phyloP scores from a whole-genome alignment of 2,329 filamentous ascomycete genomes.

The Alternaria sp. region DNA sequence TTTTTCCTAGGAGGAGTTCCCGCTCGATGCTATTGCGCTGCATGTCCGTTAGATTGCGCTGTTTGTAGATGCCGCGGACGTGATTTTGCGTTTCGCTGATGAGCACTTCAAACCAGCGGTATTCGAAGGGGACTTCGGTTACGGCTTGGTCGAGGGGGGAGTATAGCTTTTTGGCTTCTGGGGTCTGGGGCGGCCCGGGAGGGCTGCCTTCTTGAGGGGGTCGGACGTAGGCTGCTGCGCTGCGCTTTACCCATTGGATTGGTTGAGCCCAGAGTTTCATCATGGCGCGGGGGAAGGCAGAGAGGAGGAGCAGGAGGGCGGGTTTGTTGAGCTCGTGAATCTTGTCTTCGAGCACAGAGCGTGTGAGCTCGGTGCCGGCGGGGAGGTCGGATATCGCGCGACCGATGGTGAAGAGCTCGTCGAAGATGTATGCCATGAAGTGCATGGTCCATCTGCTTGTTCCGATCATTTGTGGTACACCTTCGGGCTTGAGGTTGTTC shows the following conservation, averaged over 20 bases:
- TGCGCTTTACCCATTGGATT: constrained; percentile 43
- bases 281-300: constrained; percentile 49
- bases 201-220: constrained; percentile 48
- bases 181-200: constrained; percentile 54
- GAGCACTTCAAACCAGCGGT: constrained; percentile 57
- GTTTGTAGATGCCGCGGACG: constrained; percentile 66
- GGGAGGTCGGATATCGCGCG: constrained; percentile 29
- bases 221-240: constrained; percentile 37
- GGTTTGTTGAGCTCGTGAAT: constrained; percentile 48
- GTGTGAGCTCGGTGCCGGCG: constrained; percentile 49
- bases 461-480: constrained; percentile 61
- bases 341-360: constrained; percentile 35
- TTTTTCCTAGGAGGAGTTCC: constrained; percentile 61
- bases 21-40: constrained; percentile 61
- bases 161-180: constrained; percentile 55
- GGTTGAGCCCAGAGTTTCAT: constrained; percentile 49
- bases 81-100: constrained; percentile 70
- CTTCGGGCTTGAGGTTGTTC: constrained; percentile 51
- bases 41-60: constrained; percentile 54
- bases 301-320: constrained; percentile 43
- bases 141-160: constrained; percentile 47
- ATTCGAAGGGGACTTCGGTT: constrained; percentile 55
- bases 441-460: constrained; percentile 83
- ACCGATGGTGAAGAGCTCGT: constrained; percentile 56
- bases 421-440: constrained; percentile 64